Evolutionary conservation across 2,329 filamentous ascomycete genomes (phyloP), one percentile per base, ranked within the genome.

Genomic region (Trichoderma cornu-damae): DNA sequence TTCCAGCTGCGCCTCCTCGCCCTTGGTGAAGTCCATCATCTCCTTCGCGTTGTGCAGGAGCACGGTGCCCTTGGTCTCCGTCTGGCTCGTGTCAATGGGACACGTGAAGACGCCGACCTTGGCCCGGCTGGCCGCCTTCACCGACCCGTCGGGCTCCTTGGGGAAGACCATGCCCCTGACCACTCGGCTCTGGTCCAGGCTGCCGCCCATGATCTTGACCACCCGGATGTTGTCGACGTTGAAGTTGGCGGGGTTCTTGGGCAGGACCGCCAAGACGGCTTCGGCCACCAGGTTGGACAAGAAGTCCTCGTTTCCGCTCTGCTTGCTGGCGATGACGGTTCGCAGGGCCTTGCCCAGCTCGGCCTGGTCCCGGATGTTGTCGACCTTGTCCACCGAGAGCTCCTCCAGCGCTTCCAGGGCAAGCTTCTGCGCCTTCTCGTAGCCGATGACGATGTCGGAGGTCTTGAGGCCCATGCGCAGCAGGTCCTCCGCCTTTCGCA

Each of bases 171-270:
- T 99, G 64, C 94, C 94, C 80, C 89, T 95, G 60, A 99, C 88
- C 12, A 99, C 93, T 64, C 85, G 86, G 73, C 91, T 96, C 78
- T 99, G 92, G 68, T 95, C 90, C 69, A 99, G 78, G 71, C 88
- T 91, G 63, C 94, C 93, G 66, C 94, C 94, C 93, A 99, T 97
- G 69, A 99, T 99, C 83, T 99, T 99, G 67, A 99, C 95, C 59
- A 99, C 95, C 60, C 94, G 89, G 67, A 99, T 87, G 74, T 99
- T 99, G 79, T 99, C 94, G 63, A 99, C 91, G 75, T 96, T 99
- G 83, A 99, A 99, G 77, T 95, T 92, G 71, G 82, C 77, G 20
- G 94, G 89, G 77, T 96, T 96, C 80, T 96, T 96, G 64, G 95
- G 94, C 62, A 99, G 82, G 18, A 99, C 92, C 43, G 90, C 86